Evolutionary conservation across 1,139 yeast species (phyloP), one percentile per base, ranked within the genome.

Genomic region (Sugiyamaella novakii): DNA sequence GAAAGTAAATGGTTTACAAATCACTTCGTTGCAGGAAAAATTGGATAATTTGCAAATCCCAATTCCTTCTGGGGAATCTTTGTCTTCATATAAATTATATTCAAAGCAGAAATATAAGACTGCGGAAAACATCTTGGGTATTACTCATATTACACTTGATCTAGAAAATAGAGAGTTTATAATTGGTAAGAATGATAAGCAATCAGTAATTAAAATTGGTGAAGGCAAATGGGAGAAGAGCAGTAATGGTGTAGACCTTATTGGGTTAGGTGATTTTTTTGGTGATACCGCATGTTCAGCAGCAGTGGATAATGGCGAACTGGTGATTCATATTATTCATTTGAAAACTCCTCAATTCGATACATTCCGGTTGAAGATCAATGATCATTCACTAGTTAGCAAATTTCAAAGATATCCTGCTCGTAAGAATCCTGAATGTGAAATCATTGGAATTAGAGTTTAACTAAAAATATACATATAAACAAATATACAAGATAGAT

Each of bases 221-320:
- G 37, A 40, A 24, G 42, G 37, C 4, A 29, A 34, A 28, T 46
- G 49, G 49, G 27, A 40, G 7, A 19, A 21, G n/a, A 34, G 28
- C 12, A 27, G 24, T 19, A 36, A 40, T 15, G 46, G 39, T 3
- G 30, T 27, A 11, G 49, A 46, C 25, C 27, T 40, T 1, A n/a
- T 17, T 17, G 49, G 49, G 11, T 2, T 25, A 10, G 45, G 30
- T 3, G 46, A 46, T n/a, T 42, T 36, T 15, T 27, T 34, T 15
- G 49, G 49, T 3, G 46, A 42, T 11, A 34, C 35, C 18, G 43
- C 42, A 12, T 41, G 45, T 33, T 5, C 49, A 3, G 49, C 37
- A 14, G 49, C 37, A 28, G 38, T 35, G 15, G 27, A 14, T 27
- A 39, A 34, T 21, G 49, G 35, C 12, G 40, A 34, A 17, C 28